These are phyloP conservation scores for Neurospora sp. DNA, from an alignment of 495 filamentous ascomycete genomes.

Conservation along the genomic window DNA sequence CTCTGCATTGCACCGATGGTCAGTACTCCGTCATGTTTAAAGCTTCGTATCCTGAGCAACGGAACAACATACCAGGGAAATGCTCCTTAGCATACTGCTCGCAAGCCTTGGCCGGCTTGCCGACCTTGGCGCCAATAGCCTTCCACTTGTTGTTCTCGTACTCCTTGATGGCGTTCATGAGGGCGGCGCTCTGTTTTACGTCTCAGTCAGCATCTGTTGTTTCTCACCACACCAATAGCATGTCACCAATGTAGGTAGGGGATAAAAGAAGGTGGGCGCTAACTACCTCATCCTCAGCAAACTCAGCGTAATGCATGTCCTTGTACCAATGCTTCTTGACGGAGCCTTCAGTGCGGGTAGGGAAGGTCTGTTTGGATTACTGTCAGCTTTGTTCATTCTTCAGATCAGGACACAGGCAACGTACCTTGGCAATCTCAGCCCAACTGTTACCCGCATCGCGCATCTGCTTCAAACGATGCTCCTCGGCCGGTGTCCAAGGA, in stretches of 20 bases:
- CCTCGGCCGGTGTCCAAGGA: conserved; percentile 92
- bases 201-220: conserved; percentile 19
- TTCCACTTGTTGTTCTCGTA: conserved; percentile 99
- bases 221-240: not conserved
- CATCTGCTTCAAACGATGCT: conserved; percentile 86
- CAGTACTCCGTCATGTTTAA: not conserved
- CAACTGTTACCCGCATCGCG: conserved; percentile 86
- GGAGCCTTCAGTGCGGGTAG: conserved; percentile 84
- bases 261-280: conserved; percentile 1
- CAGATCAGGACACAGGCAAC: not conserved
- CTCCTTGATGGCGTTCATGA: conserved; percentile 92
- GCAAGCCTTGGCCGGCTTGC: conserved; percentile 98
- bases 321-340: conserved; percentile 99
- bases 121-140: conserved; percentile 87
- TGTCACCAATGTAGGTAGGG: conserved; percentile 6
- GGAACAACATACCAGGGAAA: conserved; percentile 42
- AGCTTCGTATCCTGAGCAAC: not conserved
- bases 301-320: conserved; percentile 99
- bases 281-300: conserved; percentile 92
- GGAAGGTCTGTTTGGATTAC: conserved; percentile 59
- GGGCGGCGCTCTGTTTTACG: conserved; percentile 57
- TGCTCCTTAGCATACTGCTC: conserved; percentile 98
- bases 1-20: not conserved
- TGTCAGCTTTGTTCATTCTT: conserved; percentile 14
- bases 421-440: conserved; percentile 95